phyloP scores from a whole-genome alignment of 345 rosid species.

The Leavenworthia alabamica region DNA sequence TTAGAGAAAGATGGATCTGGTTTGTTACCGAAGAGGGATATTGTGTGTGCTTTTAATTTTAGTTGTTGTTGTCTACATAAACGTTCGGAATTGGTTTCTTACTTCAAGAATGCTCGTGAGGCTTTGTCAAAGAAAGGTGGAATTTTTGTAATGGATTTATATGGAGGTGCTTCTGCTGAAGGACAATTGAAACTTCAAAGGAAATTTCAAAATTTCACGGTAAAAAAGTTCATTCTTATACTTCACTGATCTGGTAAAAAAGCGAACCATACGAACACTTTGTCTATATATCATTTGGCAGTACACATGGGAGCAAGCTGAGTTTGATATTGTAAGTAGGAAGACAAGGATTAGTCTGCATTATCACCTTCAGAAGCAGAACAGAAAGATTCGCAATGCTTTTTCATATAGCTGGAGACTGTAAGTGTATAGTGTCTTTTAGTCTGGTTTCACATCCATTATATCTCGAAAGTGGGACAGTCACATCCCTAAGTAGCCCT shows the following conservation, averaged over 20 bases:
- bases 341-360: slow-evolving; percentile 87
- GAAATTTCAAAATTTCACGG: slow-evolving; percentile 71
- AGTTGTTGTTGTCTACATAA: slow-evolving; percentile 91
- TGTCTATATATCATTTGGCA: slow-evolving; percentile 21
- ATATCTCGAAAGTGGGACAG: background rate
- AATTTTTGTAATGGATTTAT: slow-evolving; percentile 81
- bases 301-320: slow-evolving; percentile 92
- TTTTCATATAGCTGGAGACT: slow-evolving; percentile 92
- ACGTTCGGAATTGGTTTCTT: slow-evolving; percentile 59
- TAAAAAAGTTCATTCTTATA: slow-evolving; percentile 18
- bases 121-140: slow-evolving; percentile 72
- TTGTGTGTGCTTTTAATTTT: slow-evolving; percentile 85
- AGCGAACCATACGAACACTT: background rate
- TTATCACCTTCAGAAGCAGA: slow-evolving; percentile 66
- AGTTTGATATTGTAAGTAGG: slow-evolving; percentile 65
- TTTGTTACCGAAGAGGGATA: slow-evolving; percentile 58
- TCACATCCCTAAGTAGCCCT: no score
- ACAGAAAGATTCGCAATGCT: slow-evolving; percentile 71
- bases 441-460: background rate
- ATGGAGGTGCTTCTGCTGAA: slow-evolving; percentile 90
- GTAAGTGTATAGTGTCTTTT: slow-evolving; percentile 35
- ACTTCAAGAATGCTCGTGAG: slow-evolving; percentile 60
- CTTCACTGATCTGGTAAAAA: background rate
- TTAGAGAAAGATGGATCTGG: slow-evolving; percentile 25
- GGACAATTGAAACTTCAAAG: slow-evolving; percentile 65